Evolutionary conservation across 192 early-diverging fungal species (phyloP).

Genomic region (Coemansia sp.): DNA sequence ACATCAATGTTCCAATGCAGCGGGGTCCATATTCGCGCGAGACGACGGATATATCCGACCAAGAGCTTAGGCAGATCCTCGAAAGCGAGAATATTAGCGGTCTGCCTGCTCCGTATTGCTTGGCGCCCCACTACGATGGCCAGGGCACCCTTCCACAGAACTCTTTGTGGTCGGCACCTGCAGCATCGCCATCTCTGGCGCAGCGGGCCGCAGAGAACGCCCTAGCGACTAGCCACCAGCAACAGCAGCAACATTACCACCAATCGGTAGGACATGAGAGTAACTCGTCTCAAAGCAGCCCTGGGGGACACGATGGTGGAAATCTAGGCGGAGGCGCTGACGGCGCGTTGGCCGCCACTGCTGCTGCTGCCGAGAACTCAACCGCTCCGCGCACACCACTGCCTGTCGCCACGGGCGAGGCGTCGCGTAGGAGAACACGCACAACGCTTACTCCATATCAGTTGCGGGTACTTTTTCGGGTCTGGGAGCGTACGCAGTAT

Average conservation of each 20-base stretch:
- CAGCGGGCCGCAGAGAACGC: slow-evolving; percentile 11
- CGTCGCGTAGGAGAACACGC: slow-evolving; percentile 53
- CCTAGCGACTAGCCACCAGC: slow-evolving; percentile 11
- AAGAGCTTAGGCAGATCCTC: slow-evolving; percentile 56
- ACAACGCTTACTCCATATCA: slow-evolving; percentile 66
- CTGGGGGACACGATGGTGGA: slow-evolving; percentile 22
- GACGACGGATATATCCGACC: slow-evolving; percentile 56
- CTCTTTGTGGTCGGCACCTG: slow-evolving; percentile 21
- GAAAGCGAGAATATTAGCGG: slow-evolving; percentile 58
- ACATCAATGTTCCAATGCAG: slow-evolving; percentile 49
- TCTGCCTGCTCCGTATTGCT: slow-evolving; percentile 46
- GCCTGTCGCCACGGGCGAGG: slow-evolving; percentile 17
- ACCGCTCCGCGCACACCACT: slow-evolving; percentile 16
- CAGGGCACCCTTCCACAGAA: slow-evolving; percentile 31
- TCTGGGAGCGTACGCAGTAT: slow-evolving; percentile 70
- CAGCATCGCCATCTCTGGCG: slow-evolving; percentile 4
- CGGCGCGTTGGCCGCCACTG: slow-evolving; percentile 5
- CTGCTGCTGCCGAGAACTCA: slow-evolving; percentile 5
- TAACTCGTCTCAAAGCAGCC: slow-evolving; percentile 25
- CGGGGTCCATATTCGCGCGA: slow-evolving; percentile 53
- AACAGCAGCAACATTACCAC: slow-evolving; percentile 15
- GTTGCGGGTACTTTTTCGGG: slow-evolving; percentile 58
- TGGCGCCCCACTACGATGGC: slow-evolving; percentile 51
- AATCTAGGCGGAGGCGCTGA: slow-evolving; percentile 12
- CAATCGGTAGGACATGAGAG: slow-evolving; percentile 14